phyloP scores from a whole-genome alignment of 2,329 filamentous ascomycete genomes.

The Spiromastix sp. region DNA sequence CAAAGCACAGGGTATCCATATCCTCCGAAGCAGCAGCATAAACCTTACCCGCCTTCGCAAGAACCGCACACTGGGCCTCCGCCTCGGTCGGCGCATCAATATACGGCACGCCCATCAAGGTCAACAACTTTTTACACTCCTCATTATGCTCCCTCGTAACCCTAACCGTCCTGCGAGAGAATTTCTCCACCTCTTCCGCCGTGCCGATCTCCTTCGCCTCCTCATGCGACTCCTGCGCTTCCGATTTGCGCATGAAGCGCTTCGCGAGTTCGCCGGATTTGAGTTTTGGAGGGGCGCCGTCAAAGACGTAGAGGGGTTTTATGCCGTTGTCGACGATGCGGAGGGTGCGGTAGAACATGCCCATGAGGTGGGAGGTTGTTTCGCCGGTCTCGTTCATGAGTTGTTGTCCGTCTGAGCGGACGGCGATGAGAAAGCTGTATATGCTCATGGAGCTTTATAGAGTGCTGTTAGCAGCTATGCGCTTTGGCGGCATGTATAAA shows the following conservation, averaged over 20 bases:
- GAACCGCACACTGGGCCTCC: slow-evolving; percentile 86
- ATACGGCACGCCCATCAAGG: slow-evolving; percentile 92
- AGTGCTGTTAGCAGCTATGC: slow-evolving; percentile 32
- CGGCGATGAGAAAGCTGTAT: slow-evolving; percentile 96
- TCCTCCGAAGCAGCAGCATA: slow-evolving; percentile 95
- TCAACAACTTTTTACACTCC: slow-evolving; percentile 82
- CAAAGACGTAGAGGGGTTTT: slow-evolving; percentile 96
- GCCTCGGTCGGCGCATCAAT: slow-evolving; percentile 94
- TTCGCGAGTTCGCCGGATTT: slow-evolving; percentile 96
- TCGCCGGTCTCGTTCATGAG: slow-evolving; percentile 91
- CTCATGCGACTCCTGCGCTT: slow-evolving; percentile 80
- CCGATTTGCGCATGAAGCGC: slow-evolving; percentile 87
- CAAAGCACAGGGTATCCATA: slow-evolving; percentile 97
- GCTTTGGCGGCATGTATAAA: not conserved
- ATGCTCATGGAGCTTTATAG: slow-evolving; percentile 99
- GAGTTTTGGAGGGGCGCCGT: slow-evolving; percentile 90
- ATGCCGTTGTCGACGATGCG: slow-evolving; percentile 98
- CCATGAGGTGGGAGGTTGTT: slow-evolving; percentile 97
- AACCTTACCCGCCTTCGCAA: slow-evolving; percentile 86
- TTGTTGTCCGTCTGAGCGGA: slow-evolving; percentile 92
- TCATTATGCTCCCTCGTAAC: slow-evolving; percentile 96
- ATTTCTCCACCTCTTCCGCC: slow-evolving; percentile 96
- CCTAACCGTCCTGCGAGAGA: slow-evolving; percentile 81
- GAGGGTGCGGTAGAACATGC: slow-evolving; percentile 97
- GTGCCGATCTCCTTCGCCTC: slow-evolving; percentile 97